These are phyloP conservation scores for Arthroderma sp. DNA, from an alignment of 2,329 filamentous ascomycete genomes.

Conservation along the genomic window DNA sequence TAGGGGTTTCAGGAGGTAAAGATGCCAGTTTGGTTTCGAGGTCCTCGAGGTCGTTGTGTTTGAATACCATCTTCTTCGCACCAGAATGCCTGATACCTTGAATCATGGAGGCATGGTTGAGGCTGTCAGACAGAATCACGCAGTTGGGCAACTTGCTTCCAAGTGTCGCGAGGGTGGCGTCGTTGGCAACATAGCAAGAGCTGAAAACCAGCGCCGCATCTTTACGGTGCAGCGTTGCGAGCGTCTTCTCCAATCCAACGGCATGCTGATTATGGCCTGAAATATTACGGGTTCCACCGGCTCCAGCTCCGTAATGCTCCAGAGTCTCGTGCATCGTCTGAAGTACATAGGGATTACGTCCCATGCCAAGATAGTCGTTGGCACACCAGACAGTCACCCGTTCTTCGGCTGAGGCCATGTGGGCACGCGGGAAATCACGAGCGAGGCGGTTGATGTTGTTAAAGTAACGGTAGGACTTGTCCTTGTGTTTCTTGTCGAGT, in stretches of 20 bases:
- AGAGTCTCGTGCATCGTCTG: constrained; percentile 88
- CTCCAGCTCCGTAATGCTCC: constrained; percentile 87
- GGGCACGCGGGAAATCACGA: constrained; percentile 87
- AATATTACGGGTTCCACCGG: constrained; percentile 92
- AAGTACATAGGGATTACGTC: constrained; percentile 73
- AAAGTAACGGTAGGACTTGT: constrained; percentile 99
- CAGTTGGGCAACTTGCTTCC: constrained; percentile 93
- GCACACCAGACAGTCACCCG: constrained; percentile 97
- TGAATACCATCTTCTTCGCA: constrained; percentile 95
- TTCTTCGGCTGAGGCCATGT: constrained; percentile 72
- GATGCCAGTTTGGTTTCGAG: constrained; percentile 85
- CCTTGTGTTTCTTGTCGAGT: constrained; percentile 97
- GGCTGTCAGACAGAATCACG: constrained; percentile 91
- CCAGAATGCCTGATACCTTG: constrained; percentile 96
- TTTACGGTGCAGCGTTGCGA: constrained; percentile 83
- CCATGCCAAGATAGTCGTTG: constrained; percentile 98
- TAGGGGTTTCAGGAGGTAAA: constrained; percentile 70
- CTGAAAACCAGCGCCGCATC: constrained; percentile 89
- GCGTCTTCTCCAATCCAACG: constrained; percentile 63
- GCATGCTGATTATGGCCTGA: constrained; percentile 96
- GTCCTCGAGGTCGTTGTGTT: constrained; percentile 92
- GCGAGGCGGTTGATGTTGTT: constrained; percentile 99
- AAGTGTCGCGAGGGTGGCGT: constrained; percentile 90
- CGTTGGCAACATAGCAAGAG: constrained; percentile 96
- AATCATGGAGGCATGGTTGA: constrained; percentile 99